Evolutionary conservation across 2,329 filamentous ascomycete genomes (phyloP).

Genomic region (Colletotrichum sp.): DNA sequence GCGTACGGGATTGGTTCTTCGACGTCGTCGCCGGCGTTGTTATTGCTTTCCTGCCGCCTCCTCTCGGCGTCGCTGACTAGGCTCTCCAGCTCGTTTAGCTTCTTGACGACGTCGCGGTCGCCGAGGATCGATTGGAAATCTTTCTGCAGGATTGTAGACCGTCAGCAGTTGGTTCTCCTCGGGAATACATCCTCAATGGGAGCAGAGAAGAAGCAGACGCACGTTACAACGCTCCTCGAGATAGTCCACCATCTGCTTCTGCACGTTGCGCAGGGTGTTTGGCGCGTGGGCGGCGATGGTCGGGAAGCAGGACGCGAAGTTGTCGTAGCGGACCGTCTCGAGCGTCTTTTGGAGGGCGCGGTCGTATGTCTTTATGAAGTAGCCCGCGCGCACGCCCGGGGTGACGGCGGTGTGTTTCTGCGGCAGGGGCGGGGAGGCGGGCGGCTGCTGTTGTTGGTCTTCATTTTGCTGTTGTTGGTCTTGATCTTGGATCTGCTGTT

Average conservation of each 20-base stretch:
- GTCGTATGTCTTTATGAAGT: conserved; percentile 60
- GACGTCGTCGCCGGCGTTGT: conserved; percentile 19
- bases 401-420: conserved; percentile 46
- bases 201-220: conserved; percentile 18
- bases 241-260: conserved; percentile 63
- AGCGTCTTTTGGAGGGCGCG: conserved; percentile 44
- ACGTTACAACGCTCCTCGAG: conserved; percentile 59
- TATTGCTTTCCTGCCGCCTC: conserved; percentile 36
- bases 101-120: conserved; percentile 57
- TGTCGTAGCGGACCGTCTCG: conserved; percentile 57
- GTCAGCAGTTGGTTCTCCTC: background rate
- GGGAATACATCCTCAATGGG: background rate
- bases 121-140: conserved; percentile 63
- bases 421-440: conserved; percentile 44
- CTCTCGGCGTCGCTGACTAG: conserved; percentile 56
- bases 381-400: conserved; percentile 62
- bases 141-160: conserved; percentile 34
- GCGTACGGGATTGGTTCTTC: conserved; percentile 50
- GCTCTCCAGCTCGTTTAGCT: conserved; percentile 64
- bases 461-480: background rate
- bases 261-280: conserved; percentile 57
- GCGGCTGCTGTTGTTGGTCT: conserved; percentile 1
- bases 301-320: conserved; percentile 67
- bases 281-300: conserved; percentile 59
- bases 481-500: background rate